Evolutionary conservation across 352 stramenopile species (phyloP).

Genomic region (Pythium folliculosum): DNA sequence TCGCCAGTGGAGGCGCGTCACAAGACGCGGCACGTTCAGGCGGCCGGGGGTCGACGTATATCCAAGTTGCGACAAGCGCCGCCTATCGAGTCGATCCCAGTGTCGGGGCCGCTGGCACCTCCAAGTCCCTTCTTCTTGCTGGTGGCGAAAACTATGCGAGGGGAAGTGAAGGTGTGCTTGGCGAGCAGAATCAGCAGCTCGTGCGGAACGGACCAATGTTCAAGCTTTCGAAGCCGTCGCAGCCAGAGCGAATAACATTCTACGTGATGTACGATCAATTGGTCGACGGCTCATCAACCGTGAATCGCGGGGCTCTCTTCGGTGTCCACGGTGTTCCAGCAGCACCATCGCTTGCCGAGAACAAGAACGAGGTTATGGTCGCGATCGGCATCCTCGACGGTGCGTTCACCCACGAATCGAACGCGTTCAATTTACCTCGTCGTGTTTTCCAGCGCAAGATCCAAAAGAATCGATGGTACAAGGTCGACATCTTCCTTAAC

Average conservation of each 20-base stretch:
- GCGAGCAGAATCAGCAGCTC: constrained; percentile 34
- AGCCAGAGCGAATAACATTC: constrained; percentile 71
- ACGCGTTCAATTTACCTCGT: constrained; percentile 61
- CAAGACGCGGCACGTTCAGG: constrained; percentile 43
- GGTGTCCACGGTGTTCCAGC: constrained; percentile 32
- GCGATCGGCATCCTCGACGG: constrained; percentile 66
- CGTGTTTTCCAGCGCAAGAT: constrained; percentile 51
- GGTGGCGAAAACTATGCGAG: constrained; percentile 40
- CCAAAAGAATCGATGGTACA: constrained; percentile 90
- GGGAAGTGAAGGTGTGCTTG: constrained; percentile 17
- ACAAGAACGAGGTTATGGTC: constrained; percentile 63
- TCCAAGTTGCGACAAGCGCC: constrained; percentile 48
- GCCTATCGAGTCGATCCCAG: constrained; percentile 61
- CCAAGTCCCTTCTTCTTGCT: constrained; percentile 70
- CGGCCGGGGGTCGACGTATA: constrained; percentile 38
- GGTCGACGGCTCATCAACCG: constrained; percentile 37
- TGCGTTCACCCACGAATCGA: constrained; percentile 70
- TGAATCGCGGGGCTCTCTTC: constrained; percentile 68
- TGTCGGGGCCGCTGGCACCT: constrained; percentile 63
- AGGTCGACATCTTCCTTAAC: constrained; percentile 92
- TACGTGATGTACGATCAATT: constrained; percentile 70
- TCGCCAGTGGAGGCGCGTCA: constrained; percentile 71
- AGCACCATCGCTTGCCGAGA: neutral
- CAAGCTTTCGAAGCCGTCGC: constrained; percentile 24
- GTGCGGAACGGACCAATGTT: constrained; percentile 55